Percentiles rank a stretch among this genome's conserved stretches.
Conservation (phyloP, 1,284 basidiomycete species). For the Irpex sp. region DNA sequence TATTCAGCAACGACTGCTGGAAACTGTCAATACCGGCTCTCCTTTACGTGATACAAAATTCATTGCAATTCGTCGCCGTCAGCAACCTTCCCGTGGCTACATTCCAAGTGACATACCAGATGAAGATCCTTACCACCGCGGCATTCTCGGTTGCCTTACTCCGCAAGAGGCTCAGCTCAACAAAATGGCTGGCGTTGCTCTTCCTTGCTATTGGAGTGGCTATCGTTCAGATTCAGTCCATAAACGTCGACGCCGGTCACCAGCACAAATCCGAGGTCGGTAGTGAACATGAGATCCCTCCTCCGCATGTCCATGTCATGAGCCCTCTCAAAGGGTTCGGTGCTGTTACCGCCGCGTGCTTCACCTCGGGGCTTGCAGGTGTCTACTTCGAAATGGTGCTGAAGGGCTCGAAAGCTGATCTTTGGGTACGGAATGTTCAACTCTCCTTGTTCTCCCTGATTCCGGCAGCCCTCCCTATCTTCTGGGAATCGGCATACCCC, state of each 20-base stretch:
- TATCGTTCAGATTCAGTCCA: constrained; percentile 86
- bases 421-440: constrained; percentile 81
- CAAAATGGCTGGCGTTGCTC: constrained; percentile 83
- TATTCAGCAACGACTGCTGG: constrained; percentile 89
- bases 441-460: constrained; percentile 74
- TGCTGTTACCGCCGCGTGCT: constrained; percentile 72
- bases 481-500: constrained; percentile 34
- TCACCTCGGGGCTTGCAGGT: constrained; percentile 78
- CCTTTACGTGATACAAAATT: constrained; percentile 96
- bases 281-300: constrained; percentile 31
- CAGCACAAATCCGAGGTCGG: constrained; percentile 29
- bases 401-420: constrained; percentile 65
- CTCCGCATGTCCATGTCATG: constrained; percentile 48
- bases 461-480: constrained; percentile 72
- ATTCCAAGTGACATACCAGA: constrained; percentile 94
- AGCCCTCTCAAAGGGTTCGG: constrained; percentile 61
- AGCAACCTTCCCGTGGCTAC: constrained; percentile 93
- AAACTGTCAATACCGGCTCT: constrained; percentile 95
- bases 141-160: constrained; percentile 90
- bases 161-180: constrained; percentile 70
- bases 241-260: constrained; percentile 31
- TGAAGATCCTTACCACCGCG: constrained; percentile 97
- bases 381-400: constrained; percentile 85
- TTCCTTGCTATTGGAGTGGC: constrained; percentile 90
- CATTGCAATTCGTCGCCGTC: constrained; percentile 92